Conservation (phyloP, 1,284 basidiomycete species). For the Apiotrichum mycotoxinovorans region DNA sequence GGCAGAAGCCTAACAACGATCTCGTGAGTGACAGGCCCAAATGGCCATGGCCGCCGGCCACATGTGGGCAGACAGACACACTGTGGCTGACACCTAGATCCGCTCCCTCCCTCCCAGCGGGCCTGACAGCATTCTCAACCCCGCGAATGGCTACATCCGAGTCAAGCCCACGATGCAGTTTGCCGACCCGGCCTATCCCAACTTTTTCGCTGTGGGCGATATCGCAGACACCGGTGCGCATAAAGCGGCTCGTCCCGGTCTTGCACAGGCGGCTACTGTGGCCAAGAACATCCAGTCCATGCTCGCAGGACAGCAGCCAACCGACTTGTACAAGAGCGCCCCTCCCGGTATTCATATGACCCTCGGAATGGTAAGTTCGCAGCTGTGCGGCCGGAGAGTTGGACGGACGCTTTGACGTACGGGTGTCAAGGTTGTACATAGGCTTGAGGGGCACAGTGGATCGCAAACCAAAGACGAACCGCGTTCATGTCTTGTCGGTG, state of each 20-base stretch:
- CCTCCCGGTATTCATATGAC: constrained; percentile 23
- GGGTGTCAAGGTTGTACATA: no score
- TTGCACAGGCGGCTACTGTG: constrained; percentile 39
- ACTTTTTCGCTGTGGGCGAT: constrained; percentile 67
- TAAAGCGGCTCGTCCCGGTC: constrained; percentile 55
- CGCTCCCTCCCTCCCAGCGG: constrained; percentile 9
- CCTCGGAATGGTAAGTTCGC: constrained; percentile 20
- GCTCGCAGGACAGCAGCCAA: constrained; percentile 18
- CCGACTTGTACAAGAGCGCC: constrained; percentile 3
- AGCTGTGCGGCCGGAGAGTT: background rate
- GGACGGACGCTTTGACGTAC: no score
- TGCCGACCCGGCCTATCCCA: constrained; percentile 50
- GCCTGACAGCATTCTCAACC: constrained; percentile 24
- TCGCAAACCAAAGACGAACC: no score
- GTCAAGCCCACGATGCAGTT: constrained; percentile 50
- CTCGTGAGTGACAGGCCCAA: no score
- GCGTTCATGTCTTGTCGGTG: no score
- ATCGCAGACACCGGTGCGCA: constrained; percentile 66
- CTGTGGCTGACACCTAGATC: background rate
- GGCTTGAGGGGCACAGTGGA: no score
- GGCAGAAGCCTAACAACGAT: constrained; percentile 50
- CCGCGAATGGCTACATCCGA: constrained; percentile 38
- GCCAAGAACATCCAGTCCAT: constrained; percentile 38
- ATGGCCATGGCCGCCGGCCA: no score
- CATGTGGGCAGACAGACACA: background rate